These are phyloP conservation scores for Baeospora myosura DNA, from an alignment of 1,284 basidiomycete genomes.

Conservation along the genomic window DNA sequence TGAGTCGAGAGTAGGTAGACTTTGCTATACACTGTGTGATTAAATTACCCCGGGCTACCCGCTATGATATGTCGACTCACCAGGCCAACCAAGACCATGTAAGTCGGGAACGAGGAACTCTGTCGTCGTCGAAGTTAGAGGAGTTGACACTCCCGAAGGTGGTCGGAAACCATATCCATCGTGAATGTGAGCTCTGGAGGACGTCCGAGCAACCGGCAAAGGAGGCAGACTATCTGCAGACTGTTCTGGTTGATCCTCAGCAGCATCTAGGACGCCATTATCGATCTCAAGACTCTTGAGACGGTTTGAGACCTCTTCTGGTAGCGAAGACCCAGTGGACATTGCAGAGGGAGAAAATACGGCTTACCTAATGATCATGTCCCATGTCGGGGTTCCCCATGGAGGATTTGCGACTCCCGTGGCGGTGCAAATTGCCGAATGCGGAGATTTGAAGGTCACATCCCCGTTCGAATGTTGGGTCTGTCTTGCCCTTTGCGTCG, in stretches of 20 bases:
- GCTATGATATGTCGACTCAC: slow-evolving; percentile 33
- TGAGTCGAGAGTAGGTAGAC: slow-evolving; percentile 78
- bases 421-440: no score
- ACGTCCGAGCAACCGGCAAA: slow-evolving; percentile 19
- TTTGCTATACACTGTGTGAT: slow-evolving; percentile 55
- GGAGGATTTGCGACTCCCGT: slow-evolving; percentile 9
- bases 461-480: no score
- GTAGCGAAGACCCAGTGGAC: no score
- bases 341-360: no score
- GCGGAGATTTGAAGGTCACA: no score
- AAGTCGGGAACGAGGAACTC: slow-evolving; percentile 42
- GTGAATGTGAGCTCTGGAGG: slow-evolving; percentile 30
- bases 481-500: no score
- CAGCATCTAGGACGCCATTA: no score
- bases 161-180: slow-evolving; percentile 81
- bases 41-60: slow-evolving; percentile 4
- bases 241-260: no score
- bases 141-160: slow-evolving; percentile 61
- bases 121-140: slow-evolving; percentile 26
- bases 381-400: slow-evolving; percentile 2
- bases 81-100: slow-evolving; percentile 92
- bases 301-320: no score
- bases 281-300: no score
- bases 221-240: no score
- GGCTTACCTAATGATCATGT: no score